A percentile compares a stretch with the other conserved stretches of the same genome.
phyloP scores from a whole-genome alignment of 176 grass and related monocot species.

The Chrysopogon serrulatus region DNA sequence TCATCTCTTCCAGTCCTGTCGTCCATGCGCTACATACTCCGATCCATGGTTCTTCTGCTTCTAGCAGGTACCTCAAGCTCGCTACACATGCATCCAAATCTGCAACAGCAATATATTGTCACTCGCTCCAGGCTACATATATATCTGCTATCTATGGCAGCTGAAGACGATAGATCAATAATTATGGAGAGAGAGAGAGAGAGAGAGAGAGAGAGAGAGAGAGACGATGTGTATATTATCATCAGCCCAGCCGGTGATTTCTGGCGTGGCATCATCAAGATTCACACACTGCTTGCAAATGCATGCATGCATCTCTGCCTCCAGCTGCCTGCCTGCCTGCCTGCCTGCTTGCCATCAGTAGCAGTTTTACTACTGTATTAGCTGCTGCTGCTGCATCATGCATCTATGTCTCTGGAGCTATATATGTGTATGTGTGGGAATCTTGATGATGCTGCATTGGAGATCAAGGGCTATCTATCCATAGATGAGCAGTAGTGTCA shows the following conservation, averaged over 20 bases:
- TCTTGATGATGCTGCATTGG: conserved; percentile 99
- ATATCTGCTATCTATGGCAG: too few species aligned
- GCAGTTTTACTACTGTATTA: neutral
- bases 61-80: too few species aligned
- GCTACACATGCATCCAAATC: neutral
- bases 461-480: conserved; percentile 46
- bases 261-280: conserved; percentile 92
- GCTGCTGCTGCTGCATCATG: neutral
- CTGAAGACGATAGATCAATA: neutral
- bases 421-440: conserved; percentile 44
- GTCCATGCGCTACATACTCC: too few species aligned
- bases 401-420: neutral
- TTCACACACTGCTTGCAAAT: conserved; percentile 47
- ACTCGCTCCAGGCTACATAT: too few species aligned
- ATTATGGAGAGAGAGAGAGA: neutral
- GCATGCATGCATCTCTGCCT: neutral
- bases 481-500: too few species aligned
- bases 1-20: too few species aligned
- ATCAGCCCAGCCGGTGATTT: conserved; percentile 49
- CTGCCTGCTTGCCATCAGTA: neutral
- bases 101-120: neutral
- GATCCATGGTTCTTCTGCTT: too few species aligned
- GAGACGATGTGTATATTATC: neutral
- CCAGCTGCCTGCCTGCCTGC: neutral
- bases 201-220: neutral